These are phyloP conservation scores for Sarcodon aspratus DNA, from an alignment of 768 basidiomycete species.

Conservation along the genomic window DNA sequence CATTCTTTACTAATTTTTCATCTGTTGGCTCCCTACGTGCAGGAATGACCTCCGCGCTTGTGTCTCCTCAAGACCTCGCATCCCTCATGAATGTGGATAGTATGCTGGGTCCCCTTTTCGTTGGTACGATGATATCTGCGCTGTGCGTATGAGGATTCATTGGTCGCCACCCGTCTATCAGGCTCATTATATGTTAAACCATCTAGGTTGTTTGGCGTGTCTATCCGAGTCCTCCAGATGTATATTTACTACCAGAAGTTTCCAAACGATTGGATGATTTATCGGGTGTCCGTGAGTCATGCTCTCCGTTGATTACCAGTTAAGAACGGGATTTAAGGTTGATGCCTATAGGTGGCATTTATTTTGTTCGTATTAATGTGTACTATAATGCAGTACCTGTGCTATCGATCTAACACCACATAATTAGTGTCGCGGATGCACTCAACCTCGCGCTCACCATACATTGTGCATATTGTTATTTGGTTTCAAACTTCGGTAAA, in stretches of 20 bases:
- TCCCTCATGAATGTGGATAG: no score
- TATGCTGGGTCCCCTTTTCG: not conserved
- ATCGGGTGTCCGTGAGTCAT: not conserved
- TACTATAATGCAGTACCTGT: not conserved
- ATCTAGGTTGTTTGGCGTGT: not conserved
- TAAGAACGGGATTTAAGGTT: not conserved
- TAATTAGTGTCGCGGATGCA: not conserved
- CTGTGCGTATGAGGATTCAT: not conserved
- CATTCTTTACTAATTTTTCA: no score
- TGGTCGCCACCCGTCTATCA: not conserved
- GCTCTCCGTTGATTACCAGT: not conserved
- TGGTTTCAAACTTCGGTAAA: not conserved
- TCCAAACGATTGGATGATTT: not conserved
- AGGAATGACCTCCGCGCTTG: no score
- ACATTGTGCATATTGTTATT: not conserved
- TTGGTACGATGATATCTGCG: not conserved
- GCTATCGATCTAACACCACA: no score
- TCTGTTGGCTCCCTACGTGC: no score
- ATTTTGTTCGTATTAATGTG: not conserved
- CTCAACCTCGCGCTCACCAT: not conserved
- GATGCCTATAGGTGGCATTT: not conserved
- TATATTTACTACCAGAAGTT: not conserved
- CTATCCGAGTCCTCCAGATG: not conserved
- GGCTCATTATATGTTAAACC: not conserved
- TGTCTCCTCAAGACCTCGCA: no score